These are phyloP conservation scores for Talinum fruticosum DNA, from an alignment of 148 eudicot species.

Conservation along the genomic window DNA sequence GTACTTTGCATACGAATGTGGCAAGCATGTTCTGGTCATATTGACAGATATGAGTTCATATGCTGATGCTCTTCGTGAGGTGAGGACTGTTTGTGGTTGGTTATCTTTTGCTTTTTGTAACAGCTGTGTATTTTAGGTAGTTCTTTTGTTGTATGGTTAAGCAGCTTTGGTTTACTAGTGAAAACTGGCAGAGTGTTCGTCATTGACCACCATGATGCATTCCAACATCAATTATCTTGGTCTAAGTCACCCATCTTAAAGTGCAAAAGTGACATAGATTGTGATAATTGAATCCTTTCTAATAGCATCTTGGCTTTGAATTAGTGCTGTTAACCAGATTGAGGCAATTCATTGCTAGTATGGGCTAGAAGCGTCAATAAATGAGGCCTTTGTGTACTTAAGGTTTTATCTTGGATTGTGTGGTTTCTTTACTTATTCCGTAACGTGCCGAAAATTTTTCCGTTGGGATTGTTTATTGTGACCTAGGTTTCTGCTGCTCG, in stretches of 20 bases:
- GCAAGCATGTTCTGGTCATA: conserved; percentile 98
- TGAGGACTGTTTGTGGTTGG: conserved; percentile 26
- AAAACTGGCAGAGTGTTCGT: background rate
- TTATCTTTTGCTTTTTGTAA: background rate
- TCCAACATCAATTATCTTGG: background rate
- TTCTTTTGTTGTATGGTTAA: background rate
- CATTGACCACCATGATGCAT: background rate
- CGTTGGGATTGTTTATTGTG: background rate
- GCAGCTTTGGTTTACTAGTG: background rate
- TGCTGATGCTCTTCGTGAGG: conserved; percentile 99
- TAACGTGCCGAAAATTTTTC: conserved; percentile 38
- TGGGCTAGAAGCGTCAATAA: background rate
- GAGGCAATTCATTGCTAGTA: background rate
- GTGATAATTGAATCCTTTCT: background rate
- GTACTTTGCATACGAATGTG: conserved; percentile 97
- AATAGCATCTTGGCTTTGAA: background rate
- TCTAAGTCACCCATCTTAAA: background rate
- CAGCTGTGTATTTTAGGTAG: background rate
- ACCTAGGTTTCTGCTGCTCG: conserved; percentile 82
- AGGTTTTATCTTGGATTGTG: background rate
- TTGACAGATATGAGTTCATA: conserved; percentile 99
- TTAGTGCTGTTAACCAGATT: background rate
- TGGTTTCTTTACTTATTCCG: conserved; percentile 31
- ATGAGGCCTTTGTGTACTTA: background rate
- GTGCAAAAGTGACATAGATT: no score